These are phyloP conservation scores for Mycosarcoma maydis DNA, from an alignment of 1,284 basidiomycete species.

Conservation along the genomic window DNA sequence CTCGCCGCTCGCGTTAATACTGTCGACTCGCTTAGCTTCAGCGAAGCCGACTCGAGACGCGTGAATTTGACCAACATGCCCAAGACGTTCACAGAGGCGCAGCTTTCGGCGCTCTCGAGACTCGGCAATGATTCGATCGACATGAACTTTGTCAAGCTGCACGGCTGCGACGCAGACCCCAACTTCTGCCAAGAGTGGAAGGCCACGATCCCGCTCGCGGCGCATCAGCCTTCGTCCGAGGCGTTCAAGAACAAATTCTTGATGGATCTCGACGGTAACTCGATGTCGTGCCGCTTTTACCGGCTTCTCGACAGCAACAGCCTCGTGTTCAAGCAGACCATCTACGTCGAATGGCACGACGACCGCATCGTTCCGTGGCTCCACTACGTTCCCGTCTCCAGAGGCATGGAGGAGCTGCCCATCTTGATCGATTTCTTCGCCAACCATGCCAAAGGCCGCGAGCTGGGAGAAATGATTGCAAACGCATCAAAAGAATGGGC, in stretches of 20 bases:
- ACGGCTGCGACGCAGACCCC: slow-evolving; percentile 2
- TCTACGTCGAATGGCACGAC: slow-evolving; percentile 36
- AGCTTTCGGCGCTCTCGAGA: slow-evolving; percentile 15
- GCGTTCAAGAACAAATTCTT: slow-evolving; percentile 33
- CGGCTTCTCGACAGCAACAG: slow-evolving; percentile 45
- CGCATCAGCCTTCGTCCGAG: too few species aligned
- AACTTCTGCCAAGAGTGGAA: slow-evolving; percentile 21
- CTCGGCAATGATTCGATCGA: slow-evolving; percentile 10
- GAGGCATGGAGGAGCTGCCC: slow-evolving; percentile 24
- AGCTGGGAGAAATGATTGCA: slow-evolving; percentile 16
- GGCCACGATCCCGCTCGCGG: slow-evolving; percentile 2
- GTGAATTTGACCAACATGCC: slow-evolving; percentile 23
- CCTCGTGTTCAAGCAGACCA: slow-evolving; percentile 37
- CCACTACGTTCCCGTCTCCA: slow-evolving; percentile 30
- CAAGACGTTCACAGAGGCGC: not conserved
- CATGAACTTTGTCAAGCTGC: slow-evolving; percentile 22
- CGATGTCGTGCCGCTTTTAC: slow-evolving; percentile 37
- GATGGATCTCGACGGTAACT: slow-evolving; percentile 35
- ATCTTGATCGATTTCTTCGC: slow-evolving; percentile 31
- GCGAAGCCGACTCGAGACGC: slow-evolving; percentile 2
- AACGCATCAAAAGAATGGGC: slow-evolving; percentile 10
- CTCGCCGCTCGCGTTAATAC: slow-evolving; percentile 1
- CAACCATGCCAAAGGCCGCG: slow-evolving; percentile 12
- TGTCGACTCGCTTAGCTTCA: not conserved
- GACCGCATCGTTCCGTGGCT: slow-evolving; percentile 34